Conservation (phyloP, 148 eudicot species). For the Cornus controversa region DNA sequence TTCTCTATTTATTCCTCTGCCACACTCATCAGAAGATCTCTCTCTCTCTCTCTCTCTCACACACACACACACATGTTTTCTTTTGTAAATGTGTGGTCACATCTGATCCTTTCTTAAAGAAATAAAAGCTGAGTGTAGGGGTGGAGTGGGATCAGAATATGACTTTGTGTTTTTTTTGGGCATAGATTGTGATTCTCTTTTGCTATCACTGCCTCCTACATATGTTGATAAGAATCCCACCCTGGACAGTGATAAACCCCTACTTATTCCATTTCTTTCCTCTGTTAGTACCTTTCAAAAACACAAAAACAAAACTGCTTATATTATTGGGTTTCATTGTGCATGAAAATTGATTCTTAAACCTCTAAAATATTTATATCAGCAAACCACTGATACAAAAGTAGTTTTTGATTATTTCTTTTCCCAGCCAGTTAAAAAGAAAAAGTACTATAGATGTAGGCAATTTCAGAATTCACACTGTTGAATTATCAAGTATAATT, state of each 20-base stretch:
- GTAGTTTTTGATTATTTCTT: too few relatives aligned
- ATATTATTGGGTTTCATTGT: not conserved
- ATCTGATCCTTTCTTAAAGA: conserved; percentile 44
- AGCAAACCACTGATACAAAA: not conserved
- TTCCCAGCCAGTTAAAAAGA: too few relatives aligned
- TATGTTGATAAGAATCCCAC: conserved; percentile 42
- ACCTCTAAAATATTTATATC: not conserved
- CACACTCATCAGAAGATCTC: conserved; percentile 11
- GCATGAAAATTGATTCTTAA: not conserved
- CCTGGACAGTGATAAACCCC: conserved; percentile 19
- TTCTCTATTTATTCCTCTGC: conserved; percentile 30
- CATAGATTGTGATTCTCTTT: conserved; percentile 36
- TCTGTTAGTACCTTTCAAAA: too few relatives aligned
- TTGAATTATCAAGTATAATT: too few relatives aligned
- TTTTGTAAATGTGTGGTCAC: conserved; percentile 40
- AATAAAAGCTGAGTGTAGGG: conserved; percentile 19
- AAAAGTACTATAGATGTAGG: too few relatives aligned
- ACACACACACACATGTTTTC: conserved; percentile 18
- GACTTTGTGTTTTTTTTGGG: conserved; percentile 39
- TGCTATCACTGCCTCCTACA: conserved; percentile 29
- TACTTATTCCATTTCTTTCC: too few relatives aligned
- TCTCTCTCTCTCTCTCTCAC: conserved; percentile 14
- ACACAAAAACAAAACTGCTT: not conserved
- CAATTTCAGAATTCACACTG: too few relatives aligned
- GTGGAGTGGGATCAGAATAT: conserved; percentile 54